Conservation (phyloP, 768 basidiomycete genomes). For the Gautieria morchelliformis region DNA sequence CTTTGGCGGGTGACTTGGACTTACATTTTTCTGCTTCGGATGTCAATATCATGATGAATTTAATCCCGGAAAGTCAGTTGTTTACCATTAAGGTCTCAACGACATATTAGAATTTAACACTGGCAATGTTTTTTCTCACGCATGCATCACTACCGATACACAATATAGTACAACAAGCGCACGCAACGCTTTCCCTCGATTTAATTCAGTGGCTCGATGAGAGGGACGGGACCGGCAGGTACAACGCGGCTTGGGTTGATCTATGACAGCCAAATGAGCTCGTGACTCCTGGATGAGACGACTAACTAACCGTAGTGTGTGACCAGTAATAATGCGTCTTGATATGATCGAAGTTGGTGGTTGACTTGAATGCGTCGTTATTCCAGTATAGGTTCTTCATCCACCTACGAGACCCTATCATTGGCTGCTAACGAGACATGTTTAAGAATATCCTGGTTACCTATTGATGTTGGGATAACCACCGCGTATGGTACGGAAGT, state of each 20-base stretch:
- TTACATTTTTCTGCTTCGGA: neutral
- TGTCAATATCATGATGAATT: too few relatives aligned
- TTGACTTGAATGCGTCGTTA: constrained; percentile 73
- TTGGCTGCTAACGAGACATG: neutral
- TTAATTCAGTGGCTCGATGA: constrained; percentile 42
- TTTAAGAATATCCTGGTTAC: constrained; percentile 25
- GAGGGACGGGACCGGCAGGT: constrained; percentile 61
- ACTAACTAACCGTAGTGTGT: constrained; percentile 31
- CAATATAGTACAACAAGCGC: too few relatives aligned
- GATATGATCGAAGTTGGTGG: constrained; percentile 86
- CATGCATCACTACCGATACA: too few relatives aligned
- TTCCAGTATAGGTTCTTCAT: constrained; percentile 88
- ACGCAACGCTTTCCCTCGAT: neutral
- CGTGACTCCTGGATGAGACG: neutral
- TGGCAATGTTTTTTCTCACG: too few relatives aligned
- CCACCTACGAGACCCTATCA: constrained; percentile 40
- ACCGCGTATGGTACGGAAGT: constrained; percentile 73
- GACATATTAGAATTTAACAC: too few relatives aligned
- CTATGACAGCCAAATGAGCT: constrained; percentile 23
- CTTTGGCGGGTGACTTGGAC: neutral
- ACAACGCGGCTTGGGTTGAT: constrained; percentile 76
- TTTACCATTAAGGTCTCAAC: too few relatives aligned
- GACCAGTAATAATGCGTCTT: constrained; percentile 70
- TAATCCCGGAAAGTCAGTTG: too few relatives aligned
- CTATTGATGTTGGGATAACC: constrained; percentile 78